phyloP scores from a whole-genome alignment of 169 alveolate genomes.

The Plasmodium knowlesi region DNA sequence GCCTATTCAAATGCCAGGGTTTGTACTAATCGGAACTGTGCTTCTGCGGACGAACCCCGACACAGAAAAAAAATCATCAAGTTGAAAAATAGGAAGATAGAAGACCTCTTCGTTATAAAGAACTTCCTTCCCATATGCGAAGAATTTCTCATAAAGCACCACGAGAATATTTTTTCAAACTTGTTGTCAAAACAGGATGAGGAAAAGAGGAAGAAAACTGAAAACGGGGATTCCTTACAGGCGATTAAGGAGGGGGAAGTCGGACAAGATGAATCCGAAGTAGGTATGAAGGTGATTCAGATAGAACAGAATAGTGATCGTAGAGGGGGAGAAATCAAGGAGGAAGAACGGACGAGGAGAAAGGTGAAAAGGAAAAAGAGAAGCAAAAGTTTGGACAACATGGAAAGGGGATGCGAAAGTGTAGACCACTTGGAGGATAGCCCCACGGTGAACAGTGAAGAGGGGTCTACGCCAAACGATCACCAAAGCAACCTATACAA shows the following conservation, averaged over 20 bases:
- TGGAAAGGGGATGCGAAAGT: background rate
- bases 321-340: background rate
- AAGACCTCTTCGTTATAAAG: slow-evolving; percentile 36
- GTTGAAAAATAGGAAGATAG: slow-evolving; percentile 24
- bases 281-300: background rate
- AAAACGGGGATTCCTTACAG: background rate
- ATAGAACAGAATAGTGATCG: background rate
- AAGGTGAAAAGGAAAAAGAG: background rate
- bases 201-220: background rate
- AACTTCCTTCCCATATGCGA: slow-evolving; percentile 70
- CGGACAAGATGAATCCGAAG: background rate
- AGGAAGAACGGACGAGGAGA: background rate
- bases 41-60: background rate
- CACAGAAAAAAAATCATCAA: slow-evolving; percentile 24
- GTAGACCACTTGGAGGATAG: background rate
- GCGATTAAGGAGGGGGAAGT: background rate
- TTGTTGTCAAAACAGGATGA: background rate
- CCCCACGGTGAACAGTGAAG: background rate
- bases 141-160: slow-evolving; percentile 47
- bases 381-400: background rate
- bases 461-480: background rate
- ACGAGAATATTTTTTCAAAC: background rate
- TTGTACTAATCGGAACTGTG: background rate
- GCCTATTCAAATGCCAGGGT: background rate
- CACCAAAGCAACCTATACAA: slow-evolving; percentile 9